Evolutionary conservation across 1,284 basidiomycete species (phyloP), one percentile per base, ranked within the genome.

Genomic region (Flammula alnicola): DNA sequence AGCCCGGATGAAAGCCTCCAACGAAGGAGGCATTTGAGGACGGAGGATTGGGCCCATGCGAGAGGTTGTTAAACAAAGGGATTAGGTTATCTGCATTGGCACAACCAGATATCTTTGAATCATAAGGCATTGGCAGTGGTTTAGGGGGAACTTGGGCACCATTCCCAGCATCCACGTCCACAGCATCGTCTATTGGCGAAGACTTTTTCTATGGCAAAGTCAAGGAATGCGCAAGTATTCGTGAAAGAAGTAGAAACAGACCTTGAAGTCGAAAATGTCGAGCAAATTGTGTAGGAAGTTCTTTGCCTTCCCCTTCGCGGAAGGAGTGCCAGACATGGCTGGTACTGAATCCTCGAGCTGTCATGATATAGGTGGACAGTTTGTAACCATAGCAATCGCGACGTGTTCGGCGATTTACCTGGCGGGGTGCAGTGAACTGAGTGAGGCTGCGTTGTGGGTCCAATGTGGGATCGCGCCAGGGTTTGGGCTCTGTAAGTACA

Each of bases 1-100:
- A 51, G n/a, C 36, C 33, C 23, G 72, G 69, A 55, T 68, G 50
- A 52, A 76, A 76, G 14, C 74, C 74, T 27, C 76, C 75, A 12
- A 77, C 58, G 44, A 77, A 76, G n/a, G 45, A 48, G 26, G 55
- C 44, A 6, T 40, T 48, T 41, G 26, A 43, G 26, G 44, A 49
- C 31, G 48, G 39, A 36, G 47, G 14, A 12, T 44, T 39, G 5
- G 54, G 60, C 22, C 31, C 22, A 60, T 51, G 16, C n/a, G 52
- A 49, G 9, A 83, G 63, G 1, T 65, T 64, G 19, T 69, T 61
- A 58, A 80, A 74, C 16, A 64, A 55, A 46, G 74, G 44, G 12
- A 42, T 46, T 20, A 27, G 46, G 20, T 31, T 25, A 5, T 20
- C 20, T 33, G n/a, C n/a, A n/a, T n/a, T n/a, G n/a, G n/a, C n/a